Evolutionary conservation across 495 filamentous ascomycete genomes (phyloP).

Genomic region (Eremomyces bilateralis): DNA sequence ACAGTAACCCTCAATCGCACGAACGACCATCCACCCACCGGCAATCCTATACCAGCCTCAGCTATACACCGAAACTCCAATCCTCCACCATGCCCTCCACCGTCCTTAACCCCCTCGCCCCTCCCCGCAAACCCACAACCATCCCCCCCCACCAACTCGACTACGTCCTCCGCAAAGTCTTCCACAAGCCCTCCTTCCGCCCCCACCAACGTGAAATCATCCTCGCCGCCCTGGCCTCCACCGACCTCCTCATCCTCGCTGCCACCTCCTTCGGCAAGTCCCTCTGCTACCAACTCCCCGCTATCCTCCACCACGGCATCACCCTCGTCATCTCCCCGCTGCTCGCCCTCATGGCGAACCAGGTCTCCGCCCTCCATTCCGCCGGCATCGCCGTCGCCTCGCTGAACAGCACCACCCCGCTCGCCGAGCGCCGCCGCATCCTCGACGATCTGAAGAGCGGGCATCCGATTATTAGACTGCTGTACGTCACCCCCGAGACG

Average conservation of each 20-base stretch:
- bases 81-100: too few species aligned
- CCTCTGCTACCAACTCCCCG: constrained; percentile 82
- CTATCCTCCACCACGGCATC: constrained; percentile 68
- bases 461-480: constrained; percentile 59
- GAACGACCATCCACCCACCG: too few species aligned
- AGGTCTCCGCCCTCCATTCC: constrained; percentile 58
- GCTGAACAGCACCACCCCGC: constrained; percentile 60
- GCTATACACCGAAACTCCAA: too few species aligned
- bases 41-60: too few species aligned
- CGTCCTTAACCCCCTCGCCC: too few species aligned
- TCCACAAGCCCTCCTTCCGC: too few species aligned
- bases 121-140: too few species aligned
- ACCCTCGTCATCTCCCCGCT: constrained; percentile 84
- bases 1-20: too few species aligned
- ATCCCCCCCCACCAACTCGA: too few species aligned
- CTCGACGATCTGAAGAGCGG: constrained; percentile 65
- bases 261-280: constrained; percentile 96
- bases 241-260: constrained; percentile 89
- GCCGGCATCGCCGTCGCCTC: constrained; percentile 61
- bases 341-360: constrained; percentile 78
- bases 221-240: constrained; percentile 48
- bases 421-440: constrained; percentile 40
- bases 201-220: constrained; percentile 81
- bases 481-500: constrained; percentile 87
- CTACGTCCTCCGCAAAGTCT: too few species aligned